Base-by-base conservation (phyloP, 495 filamentous ascomycete genomes). In the Daldinia concentrica region DNA sequence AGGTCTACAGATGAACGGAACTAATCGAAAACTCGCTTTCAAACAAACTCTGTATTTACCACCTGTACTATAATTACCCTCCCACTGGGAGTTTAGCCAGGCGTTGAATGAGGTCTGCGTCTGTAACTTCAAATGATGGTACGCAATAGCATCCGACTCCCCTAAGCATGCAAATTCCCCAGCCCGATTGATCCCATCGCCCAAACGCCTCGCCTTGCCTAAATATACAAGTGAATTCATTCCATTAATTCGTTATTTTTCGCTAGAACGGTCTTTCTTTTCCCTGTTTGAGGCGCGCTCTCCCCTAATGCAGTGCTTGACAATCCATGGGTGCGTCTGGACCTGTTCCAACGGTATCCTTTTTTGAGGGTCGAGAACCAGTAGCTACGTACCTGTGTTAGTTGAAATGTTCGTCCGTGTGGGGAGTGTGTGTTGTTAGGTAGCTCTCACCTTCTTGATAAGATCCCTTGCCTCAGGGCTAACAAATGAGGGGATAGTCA, bases 321-420 rank as follows among this genome's bases (percentile, higher is more conserved):
- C 75, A 69, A 99, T 97, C 95, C 95, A 99, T 26, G 95, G 95
- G 79, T 99, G 95, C 45, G 86, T 87, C 79, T 93, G 89, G 55
- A 98, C 92, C 37, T 98, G 92, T 15, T 95, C 93, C 1, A 99
- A 86, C 1, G 94, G 86, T 48, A 99, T 92, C 32, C 95, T 86
- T 84, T 97, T 97, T 76, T 97, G 93, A 0, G 95, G 96, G 69
- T 98, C 94, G 62, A 98, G 87, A 22, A 98, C 93, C 58, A 99
- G 87, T 39, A 99, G 83, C 94, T 98, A 19, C 6, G 15, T 52
- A 26, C n/a, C n/a, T 11, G 8, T 62, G 67, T 74, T 74, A 76
- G 56, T 45, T 32, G 6, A 32, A 14, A 56, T 39, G 3, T 52
- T 7, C 43, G 30, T 65, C 45, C 26, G 14, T 1, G 22, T 64